Percentiles rank a stretch among this genome's conserved stretches.
Evolutionary conservation across 2,329 filamentous ascomycete species (phyloP).

Genomic region (Hypoxylon sp.): DNA sequence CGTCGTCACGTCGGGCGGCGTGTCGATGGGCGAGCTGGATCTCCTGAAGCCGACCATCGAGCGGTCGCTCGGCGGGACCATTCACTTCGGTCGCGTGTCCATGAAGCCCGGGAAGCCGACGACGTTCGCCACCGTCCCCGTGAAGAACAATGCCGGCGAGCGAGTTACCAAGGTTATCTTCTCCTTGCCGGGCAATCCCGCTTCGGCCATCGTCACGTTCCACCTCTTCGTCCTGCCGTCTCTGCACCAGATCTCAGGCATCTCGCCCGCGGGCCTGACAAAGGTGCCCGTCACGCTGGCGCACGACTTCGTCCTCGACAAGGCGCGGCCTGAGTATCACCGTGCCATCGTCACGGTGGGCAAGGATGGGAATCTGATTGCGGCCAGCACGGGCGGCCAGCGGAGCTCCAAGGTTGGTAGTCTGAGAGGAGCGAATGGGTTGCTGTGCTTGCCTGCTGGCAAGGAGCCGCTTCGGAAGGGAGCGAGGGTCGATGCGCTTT

Average conservation of each 20-base stretch:
- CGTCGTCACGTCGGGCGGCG: slow-evolving; percentile 90
- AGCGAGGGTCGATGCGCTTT: slow-evolving; percentile 74
- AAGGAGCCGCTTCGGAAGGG: slow-evolving; percentile 74
- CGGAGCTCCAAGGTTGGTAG: slow-evolving; percentile 90
- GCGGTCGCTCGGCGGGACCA: slow-evolving; percentile 85
- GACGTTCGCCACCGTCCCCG: slow-evolving; percentile 89
- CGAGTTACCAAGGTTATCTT: slow-evolving; percentile 78
- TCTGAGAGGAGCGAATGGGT: slow-evolving; percentile 84
- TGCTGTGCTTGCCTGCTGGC: slow-evolving; percentile 77
- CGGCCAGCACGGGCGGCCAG: slow-evolving; percentile 87
- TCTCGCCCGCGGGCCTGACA: slow-evolving; percentile 73
- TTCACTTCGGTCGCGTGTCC: slow-evolving; percentile 93
- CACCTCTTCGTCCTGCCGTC: slow-evolving; percentile 93
- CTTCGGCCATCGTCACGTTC: slow-evolving; percentile 90
- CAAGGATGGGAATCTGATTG: slow-evolving; percentile 73
- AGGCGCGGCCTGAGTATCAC: slow-evolving; percentile 85
- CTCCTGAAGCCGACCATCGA: slow-evolving; percentile 97
- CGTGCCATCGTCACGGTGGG: slow-evolving; percentile 76
- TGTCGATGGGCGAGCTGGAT: slow-evolving; percentile 98
- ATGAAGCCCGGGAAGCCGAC: slow-evolving; percentile 99
- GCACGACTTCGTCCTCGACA: slow-evolving; percentile 78
- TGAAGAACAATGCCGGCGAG: slow-evolving; percentile 66
- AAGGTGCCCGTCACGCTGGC: slow-evolving; percentile 74
- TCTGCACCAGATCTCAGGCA: slow-evolving; percentile 78
- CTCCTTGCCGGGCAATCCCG: slow-evolving; percentile 91